A percentile compares a stretch with the other conserved stretches of the same genome.
phyloP scores from a whole-genome alignment of 2,329 filamentous ascomycete genomes.

The Xylariaceae sp. region DNA sequence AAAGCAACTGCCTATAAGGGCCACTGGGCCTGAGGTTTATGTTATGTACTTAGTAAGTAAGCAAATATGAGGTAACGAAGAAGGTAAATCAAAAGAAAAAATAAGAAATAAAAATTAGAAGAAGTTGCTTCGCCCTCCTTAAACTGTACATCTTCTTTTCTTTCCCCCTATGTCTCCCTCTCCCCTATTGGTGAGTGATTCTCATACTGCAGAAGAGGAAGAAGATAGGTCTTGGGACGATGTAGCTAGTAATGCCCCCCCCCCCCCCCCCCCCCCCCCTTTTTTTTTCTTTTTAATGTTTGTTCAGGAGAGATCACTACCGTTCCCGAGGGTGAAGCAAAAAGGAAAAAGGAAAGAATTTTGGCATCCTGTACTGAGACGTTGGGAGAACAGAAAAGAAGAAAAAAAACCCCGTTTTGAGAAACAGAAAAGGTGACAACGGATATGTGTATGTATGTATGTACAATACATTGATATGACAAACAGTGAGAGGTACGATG shows the following conservation, averaged over 20 bases:
- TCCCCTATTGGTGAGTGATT: conserved; percentile 4
- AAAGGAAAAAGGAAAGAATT: conserved; percentile 6
- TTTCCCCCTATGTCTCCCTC: conserved; percentile 3
- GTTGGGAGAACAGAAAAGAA: conserved; percentile 4
- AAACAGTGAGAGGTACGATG: not conserved
- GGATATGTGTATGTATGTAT: conserved; percentile 20
- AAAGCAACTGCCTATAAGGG: conserved; percentile 26
- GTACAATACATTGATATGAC: conserved; percentile 9
- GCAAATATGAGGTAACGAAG: conserved; percentile 12
- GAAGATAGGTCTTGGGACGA: conserved; percentile 10
- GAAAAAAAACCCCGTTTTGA: conserved; percentile 10
- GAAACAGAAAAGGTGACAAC: conserved; percentile 8
- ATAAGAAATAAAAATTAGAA: no score
- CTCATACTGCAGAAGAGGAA: not conserved
- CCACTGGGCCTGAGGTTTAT: not conserved
- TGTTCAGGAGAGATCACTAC: conserved; percentile 14
- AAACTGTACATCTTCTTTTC: not conserved
- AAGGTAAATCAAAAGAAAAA: no score
- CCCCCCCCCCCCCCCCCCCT: no score
- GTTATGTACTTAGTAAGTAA: conserved; percentile 1
- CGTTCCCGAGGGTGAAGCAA: conserved; percentile 5
- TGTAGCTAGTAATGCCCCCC: conserved; percentile 9
- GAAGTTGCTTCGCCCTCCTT: conserved; percentile 14
- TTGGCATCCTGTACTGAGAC: conserved; percentile 11
- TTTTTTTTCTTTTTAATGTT: conserved; percentile 6